Evolutionary conservation across 2,329 filamentous ascomycete species (phyloP).

Genomic region (Alternaria brassicicola): DNA sequence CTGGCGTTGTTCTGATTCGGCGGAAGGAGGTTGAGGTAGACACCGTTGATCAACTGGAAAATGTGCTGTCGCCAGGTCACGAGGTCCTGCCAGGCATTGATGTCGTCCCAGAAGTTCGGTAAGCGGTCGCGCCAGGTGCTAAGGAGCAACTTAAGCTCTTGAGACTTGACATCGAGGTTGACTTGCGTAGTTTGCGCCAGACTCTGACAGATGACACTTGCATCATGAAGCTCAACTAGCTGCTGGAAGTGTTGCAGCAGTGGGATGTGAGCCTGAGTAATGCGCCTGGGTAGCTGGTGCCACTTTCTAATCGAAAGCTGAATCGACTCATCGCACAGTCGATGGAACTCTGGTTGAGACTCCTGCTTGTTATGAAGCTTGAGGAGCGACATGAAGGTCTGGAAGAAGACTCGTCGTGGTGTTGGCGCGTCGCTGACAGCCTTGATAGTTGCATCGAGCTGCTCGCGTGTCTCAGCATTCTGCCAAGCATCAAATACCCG

Average conservation of each 20-base stretch:
- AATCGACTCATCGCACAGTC: conserved; percentile 94
- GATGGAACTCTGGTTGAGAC: conserved; percentile 77
- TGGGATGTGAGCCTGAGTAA: conserved; percentile 94
- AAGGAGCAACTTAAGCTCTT: conserved; percentile 90
- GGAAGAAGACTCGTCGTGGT: conserved; percentile 92
- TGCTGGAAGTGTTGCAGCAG: conserved; percentile 98
- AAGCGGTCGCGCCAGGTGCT: conserved; percentile 94
- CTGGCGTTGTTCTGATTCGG: conserved; percentile 76
- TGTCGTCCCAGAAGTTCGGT: conserved; percentile 99
- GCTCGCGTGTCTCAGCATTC: conserved; percentile 81
- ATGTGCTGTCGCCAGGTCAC: conserved; percentile 99
- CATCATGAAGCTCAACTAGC: conserved; percentile 94
- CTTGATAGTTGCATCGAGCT: conserved; percentile 91
- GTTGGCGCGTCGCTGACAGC: conserved; percentile 97
- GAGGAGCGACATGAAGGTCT: conserved; percentile 95
- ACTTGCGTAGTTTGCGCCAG: conserved; percentile 79
- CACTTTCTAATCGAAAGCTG: conserved; percentile 97
- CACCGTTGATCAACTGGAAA: conserved; percentile 94
- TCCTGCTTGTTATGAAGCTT: conserved; percentile 93
- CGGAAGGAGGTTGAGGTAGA: conserved; percentile 85
- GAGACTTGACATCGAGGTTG: conserved; percentile 92
- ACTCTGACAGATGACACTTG: conserved; percentile 93
- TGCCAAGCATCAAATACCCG: conserved; percentile 95
- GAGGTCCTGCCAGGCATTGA: conserved; percentile 98
- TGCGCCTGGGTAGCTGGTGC: conserved; percentile 93